Evolutionary conservation across 352 stramenopile species (phyloP).

Genomic region (Pythium insidiosum): DNA sequence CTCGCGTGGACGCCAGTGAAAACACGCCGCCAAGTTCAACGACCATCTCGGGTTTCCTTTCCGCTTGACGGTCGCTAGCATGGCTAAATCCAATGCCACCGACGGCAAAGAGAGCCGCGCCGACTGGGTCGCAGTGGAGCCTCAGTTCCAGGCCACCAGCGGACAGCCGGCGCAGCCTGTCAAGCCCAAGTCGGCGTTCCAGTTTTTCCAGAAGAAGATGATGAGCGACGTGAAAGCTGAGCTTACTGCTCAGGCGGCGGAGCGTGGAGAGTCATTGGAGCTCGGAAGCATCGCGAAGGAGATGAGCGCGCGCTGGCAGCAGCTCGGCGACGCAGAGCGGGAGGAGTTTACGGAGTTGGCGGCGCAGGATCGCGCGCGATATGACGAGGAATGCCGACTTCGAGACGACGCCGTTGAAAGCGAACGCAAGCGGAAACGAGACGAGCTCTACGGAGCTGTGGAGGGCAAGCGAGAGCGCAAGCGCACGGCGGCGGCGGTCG

Average conservation of each 20-base stretch:
- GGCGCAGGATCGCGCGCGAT: conserved; percentile 46
- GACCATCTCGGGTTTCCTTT: too few species aligned
- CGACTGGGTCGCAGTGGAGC: conserved; percentile 74
- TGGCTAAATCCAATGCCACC: background rate
- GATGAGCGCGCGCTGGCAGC: conserved; percentile 68
- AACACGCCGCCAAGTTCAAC: too few species aligned
- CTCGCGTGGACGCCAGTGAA: too few species aligned
- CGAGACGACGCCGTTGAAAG: conserved; percentile 65
- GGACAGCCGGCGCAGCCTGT: conserved; percentile 23
- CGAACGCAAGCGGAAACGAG: conserved; percentile 63
- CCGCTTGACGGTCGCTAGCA: too few species aligned
- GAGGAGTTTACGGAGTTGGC: conserved; percentile 68
- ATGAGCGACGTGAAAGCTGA: conserved; percentile 62
- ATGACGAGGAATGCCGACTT: conserved; percentile 66
- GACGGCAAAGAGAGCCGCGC: conserved; percentile 49
- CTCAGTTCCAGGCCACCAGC: conserved; percentile 53
- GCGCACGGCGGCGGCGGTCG: conserved; percentile 14
- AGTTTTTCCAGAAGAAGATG: conserved; percentile 67
- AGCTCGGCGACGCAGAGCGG: conserved; percentile 48
- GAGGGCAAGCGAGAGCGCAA: conserved; percentile 84
- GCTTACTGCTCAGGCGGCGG: conserved; percentile 27
- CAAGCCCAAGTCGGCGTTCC: conserved; percentile 73
- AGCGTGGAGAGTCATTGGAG: conserved; percentile 46
- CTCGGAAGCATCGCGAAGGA: conserved; percentile 63
- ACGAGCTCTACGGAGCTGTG: conserved; percentile 56